These are phyloP conservation scores for Pseudevernia furfuracea DNA, from an alignment of 495 filamentous ascomycete species.

Conservation along the genomic window DNA sequence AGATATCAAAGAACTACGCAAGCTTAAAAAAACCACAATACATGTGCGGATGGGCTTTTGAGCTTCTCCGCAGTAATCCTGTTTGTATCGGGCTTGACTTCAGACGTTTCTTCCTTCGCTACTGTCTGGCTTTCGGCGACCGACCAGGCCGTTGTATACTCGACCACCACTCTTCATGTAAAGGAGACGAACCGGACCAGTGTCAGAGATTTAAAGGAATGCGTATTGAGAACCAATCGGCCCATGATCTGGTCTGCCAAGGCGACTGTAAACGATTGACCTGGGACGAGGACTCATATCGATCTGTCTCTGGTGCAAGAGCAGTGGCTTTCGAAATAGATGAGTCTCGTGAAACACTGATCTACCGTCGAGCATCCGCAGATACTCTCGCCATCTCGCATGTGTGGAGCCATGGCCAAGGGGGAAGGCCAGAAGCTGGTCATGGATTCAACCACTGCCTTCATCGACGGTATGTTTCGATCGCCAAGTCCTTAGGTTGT, in stretches of 20 bases:
- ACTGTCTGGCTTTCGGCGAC: slow-evolving; percentile 12
- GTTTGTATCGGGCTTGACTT: slow-evolving; percentile 14
- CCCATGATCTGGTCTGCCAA: slow-evolving; percentile 14
- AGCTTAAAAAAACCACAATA: slow-evolving; percentile 6
- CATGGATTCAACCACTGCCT: slow-evolving; percentile 26
- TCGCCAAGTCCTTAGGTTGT: slow-evolving; percentile 22
- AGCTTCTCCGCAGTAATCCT: slow-evolving; percentile 16
- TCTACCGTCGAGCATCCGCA: slow-evolving; percentile 17
- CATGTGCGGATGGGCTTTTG: slow-evolving; percentile 26
- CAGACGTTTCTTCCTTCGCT: slow-evolving; percentile 6
- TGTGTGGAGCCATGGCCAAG: slow-evolving; percentile 32
- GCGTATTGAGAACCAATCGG: slow-evolving; percentile 19
- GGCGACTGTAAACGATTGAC: slow-evolving; percentile 13
- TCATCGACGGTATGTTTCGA: slow-evolving; percentile 20
- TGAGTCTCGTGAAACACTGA: slow-evolving; percentile 1
- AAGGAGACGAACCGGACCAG: slow-evolving; percentile 9
- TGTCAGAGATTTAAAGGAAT: slow-evolving; percentile 24
- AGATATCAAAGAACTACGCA: too few relatives aligned
- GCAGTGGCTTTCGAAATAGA: too few relatives aligned
- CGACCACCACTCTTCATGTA: slow-evolving; percentile 4
- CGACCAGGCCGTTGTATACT: slow-evolving; percentile 14
- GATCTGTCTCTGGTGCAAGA: slow-evolving; percentile 14
- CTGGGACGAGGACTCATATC: slow-evolving; percentile 21
- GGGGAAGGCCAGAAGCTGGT: slow-evolving; percentile 23
- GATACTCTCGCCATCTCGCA: slow-evolving; percentile 27